Evolutionary conservation across 176 grass and related monocot species (phyloP).

Genomic region (Coix lacrymajobi): DNA sequence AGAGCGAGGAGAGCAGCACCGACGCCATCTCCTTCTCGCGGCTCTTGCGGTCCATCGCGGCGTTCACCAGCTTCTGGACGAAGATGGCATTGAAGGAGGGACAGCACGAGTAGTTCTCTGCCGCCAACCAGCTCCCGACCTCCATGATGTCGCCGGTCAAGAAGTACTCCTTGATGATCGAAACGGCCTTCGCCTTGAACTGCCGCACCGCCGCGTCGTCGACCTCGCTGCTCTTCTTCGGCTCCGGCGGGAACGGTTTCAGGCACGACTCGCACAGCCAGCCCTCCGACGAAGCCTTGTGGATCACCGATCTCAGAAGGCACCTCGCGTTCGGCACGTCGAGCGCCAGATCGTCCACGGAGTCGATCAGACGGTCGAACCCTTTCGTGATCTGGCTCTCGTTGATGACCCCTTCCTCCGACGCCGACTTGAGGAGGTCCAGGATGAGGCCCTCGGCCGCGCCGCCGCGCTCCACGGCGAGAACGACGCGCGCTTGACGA

Average conservation of each 20-base stretch:
- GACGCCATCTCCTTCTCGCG: slow-evolving; percentile 76
- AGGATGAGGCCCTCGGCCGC: slow-evolving; percentile 36
- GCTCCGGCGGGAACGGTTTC: slow-evolving; percentile 29
- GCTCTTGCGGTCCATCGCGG: slow-evolving; percentile 75
- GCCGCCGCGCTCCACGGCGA: slow-evolving; percentile 54
- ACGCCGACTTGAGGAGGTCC: slow-evolving; percentile 55
- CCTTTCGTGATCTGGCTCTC: slow-evolving; percentile 65
- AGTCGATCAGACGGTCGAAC: slow-evolving; percentile 53
- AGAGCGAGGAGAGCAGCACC: slow-evolving; percentile 58
- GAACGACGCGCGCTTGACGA: slow-evolving; percentile 59
- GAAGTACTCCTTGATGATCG: slow-evolving; percentile 56
- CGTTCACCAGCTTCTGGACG: slow-evolving; percentile 51
- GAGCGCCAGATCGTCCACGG: slow-evolving; percentile 55
- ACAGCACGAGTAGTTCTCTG: slow-evolving; percentile 34
- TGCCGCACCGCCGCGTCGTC: slow-evolving; percentile 22
- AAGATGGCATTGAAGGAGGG: slow-evolving; percentile 53
- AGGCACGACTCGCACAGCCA: slow-evolving; percentile 58
- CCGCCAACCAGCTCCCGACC: slow-evolving; percentile 28
- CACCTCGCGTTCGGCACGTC: slow-evolving; percentile 63
- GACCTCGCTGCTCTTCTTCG: slow-evolving; percentile 26
- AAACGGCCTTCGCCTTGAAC: slow-evolving; percentile 29
- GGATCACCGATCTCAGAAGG: slow-evolving; percentile 41
- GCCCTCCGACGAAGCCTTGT: slow-evolving; percentile 52
- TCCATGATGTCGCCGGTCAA: slow-evolving; percentile 45
- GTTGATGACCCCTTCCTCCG: slow-evolving; percentile 56